Percentiles rank a stretch among this genome's conserved stretches.
Evolutionary conservation across 371 early-diverging fungal species (phyloP).

Genomic region (Zychaea mexicana): DNA sequence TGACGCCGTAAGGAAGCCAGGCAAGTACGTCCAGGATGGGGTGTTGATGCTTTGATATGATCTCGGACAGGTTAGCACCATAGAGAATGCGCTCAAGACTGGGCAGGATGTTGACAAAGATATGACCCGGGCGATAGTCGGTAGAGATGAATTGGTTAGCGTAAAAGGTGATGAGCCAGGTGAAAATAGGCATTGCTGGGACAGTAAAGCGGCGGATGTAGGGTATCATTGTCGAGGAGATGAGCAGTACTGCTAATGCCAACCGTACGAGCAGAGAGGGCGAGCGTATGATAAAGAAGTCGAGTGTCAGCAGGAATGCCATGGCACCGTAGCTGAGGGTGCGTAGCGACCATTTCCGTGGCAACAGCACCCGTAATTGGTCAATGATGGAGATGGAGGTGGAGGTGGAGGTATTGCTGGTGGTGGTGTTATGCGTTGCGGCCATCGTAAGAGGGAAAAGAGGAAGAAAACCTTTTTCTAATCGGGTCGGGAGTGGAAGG

Average conservation of each 20-base stretch:
- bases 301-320: slow-evolving; percentile 20
- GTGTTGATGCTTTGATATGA: slow-evolving; percentile 59
- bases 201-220: slow-evolving; percentile 52
- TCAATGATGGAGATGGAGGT: not conserved
- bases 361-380: not conserved
- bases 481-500: not conserved
- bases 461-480: not conserved
- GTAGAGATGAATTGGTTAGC: slow-evolving; percentile 68
- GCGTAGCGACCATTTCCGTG: slow-evolving; percentile 2
- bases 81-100: slow-evolving; percentile 71
- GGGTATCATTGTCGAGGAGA: slow-evolving; percentile 31
- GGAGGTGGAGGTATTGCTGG: not conserved
- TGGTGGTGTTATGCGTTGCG: not conserved
- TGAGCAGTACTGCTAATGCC: slow-evolving; percentile 16
- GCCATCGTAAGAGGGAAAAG: not conserved
- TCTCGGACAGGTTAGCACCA: slow-evolving; percentile 68
- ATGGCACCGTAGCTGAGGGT: slow-evolving; percentile 16
- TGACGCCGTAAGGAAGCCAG: slow-evolving; percentile 76
- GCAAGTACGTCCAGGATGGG: slow-evolving; percentile 64
- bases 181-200: slow-evolving; percentile 64
- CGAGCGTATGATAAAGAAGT: slow-evolving; percentile 30
- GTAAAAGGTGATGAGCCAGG: slow-evolving; percentile 69
- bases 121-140: slow-evolving; percentile 59
- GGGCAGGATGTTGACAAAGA: slow-evolving; percentile 71
- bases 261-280: slow-evolving; percentile 26